Percentiles rank a stretch among this genome's conserved stretches.
Conservation (phyloP, 208 protist species). For the Acanthamoeba royreba region DNA sequence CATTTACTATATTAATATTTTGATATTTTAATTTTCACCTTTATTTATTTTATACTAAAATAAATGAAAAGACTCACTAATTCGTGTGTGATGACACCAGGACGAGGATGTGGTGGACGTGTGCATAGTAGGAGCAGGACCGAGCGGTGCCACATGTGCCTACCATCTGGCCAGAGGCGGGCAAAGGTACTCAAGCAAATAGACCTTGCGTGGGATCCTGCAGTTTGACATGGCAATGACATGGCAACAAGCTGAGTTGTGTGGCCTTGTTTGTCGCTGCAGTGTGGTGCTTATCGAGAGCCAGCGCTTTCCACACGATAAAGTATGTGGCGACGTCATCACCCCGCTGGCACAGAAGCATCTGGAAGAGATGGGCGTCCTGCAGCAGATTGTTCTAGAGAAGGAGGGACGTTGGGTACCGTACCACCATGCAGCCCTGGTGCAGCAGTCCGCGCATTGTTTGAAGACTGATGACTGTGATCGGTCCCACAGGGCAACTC, state of each 20-base stretch:
- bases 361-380: constrained; percentile 43
- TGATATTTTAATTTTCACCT: background rate
- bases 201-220: background rate
- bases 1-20: background rate
- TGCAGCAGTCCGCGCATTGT: background rate
- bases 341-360: constrained; percentile 8
- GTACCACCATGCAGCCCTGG: background rate
- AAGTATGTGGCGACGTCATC: constrained; percentile 42
- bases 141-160: constrained; percentile 13
- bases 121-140: constrained; percentile 38
- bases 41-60: background rate
- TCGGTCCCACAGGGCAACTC: background rate
- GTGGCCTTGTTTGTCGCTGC: background rate
- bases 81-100: background rate
- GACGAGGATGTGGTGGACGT: constrained; percentile 16
- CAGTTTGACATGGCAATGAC: too few relatives aligned
- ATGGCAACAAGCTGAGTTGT: background rate
- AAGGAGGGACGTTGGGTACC: constrained; percentile 41
- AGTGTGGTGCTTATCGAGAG: constrained; percentile 25
- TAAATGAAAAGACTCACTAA: background rate
- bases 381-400: constrained; percentile 11
- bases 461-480: background rate
- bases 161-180: constrained; percentile 19
- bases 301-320: constrained; percentile 42
- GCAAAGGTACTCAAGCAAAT: background rate